phyloP scores from a whole-genome alignment of 2,329 filamentous ascomycete genomes.

The Epichloe gansuensis region DNA sequence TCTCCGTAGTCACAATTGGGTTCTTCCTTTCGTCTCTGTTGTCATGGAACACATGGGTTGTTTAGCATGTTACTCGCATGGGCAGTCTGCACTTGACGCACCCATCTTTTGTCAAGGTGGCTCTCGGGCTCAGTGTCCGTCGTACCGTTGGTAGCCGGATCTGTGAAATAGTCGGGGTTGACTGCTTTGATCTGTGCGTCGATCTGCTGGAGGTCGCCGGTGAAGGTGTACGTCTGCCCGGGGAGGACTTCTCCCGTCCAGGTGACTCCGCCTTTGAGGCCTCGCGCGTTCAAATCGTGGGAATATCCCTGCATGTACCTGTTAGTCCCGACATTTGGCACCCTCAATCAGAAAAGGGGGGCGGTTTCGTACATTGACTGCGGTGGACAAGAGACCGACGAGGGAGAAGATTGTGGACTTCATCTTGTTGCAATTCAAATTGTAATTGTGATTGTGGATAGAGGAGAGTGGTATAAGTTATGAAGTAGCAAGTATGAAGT shows the following conservation, averaged over 20 bases:
- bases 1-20: not conserved
- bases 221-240: not conserved
- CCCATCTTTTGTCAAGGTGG: not conserved
- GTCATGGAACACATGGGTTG: not conserved
- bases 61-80: not conserved
- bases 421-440: not conserved
- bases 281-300: not conserved
- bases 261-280: not conserved
- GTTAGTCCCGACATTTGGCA: not conserved
- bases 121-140: not conserved
- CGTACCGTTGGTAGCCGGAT: not conserved
- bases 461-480: too few species aligned
- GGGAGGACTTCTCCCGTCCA: slow-evolving; percentile 2
- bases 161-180: not conserved
- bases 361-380: not conserved
- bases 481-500: too few species aligned
- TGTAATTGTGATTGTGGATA: too few species aligned
- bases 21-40: not conserved
- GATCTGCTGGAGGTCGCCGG: not conserved
- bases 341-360: not conserved
- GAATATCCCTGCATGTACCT: not conserved
- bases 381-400: not conserved
- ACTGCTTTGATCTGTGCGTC: not conserved
- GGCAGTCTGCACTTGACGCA: not conserved
- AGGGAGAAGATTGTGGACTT: not conserved